Base-by-base conservation (phyloP, 768 basidiomycete species). In the Cystofilobasidium capitatum region DNA sequence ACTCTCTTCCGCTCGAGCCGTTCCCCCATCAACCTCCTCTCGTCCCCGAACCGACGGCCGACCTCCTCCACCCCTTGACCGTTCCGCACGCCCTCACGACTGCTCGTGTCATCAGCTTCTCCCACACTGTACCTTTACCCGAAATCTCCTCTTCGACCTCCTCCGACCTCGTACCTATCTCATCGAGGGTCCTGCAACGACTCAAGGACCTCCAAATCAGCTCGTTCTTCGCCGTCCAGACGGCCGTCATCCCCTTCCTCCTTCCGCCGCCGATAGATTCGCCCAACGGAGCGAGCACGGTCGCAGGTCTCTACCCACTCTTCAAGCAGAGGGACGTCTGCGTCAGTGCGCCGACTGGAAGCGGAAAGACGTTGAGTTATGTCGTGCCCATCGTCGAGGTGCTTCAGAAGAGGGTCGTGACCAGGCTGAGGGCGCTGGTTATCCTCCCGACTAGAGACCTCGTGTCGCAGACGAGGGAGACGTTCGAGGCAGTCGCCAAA, bases 331-430 rank as follows among this genome's bases (percentile, higher is more conserved):
- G 81, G 33, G 96, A 99, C 77, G 82, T 92, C 16, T 93, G 92
- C 71, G 88, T 94, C 16, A 96, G 91, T 10, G 96, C 96, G 1
- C 96, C 96, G 0, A 99, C 96, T 0, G 96, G 96, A 29, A 96
- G 92, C 72, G 96, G 96, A 0, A 99, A 99, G 77, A 99, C 94
- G 0, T 81, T 99, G 35, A 89, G 91, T n/a, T 99, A 99, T 78
- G 89, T 86, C 1, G 78, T 98, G 39, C 96, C 96, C 0, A 88
- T 97, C 64, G 81, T 96, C 36, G 91, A 96, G 82, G 91, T 88
- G 66, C 79, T 99, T 24, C 84, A 87, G 3, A 76, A 81, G 0
- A 82, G 91, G 54, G 79, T 89, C 12, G 83, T 96, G 26, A 93
- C 90, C 0, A 84, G 89, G 36, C 77, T 99, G 24, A 83, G 94